These are phyloP conservation scores for Plasmodium yoelii DNA, from an alignment of 169 alveolate species.

Conservation along the genomic window DNA sequence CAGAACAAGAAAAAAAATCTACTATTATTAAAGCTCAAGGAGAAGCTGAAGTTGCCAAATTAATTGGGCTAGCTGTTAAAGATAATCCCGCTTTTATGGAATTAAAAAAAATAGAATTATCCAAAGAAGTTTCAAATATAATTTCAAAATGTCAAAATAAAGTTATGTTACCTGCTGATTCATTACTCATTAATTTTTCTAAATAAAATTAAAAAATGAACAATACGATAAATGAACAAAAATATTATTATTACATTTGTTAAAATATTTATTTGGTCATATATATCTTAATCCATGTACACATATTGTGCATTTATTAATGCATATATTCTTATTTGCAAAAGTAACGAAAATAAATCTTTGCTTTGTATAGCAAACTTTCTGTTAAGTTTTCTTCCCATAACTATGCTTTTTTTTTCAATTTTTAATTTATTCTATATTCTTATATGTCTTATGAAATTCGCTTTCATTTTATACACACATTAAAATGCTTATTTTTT, in stretches of 20 bases:
- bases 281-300: neutral
- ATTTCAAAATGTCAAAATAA: slow-evolving; percentile 92
- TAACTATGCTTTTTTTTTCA: no score
- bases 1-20: slow-evolving; percentile 95
- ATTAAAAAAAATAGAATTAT: slow-evolving; percentile 95
- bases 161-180: slow-evolving; percentile 82
- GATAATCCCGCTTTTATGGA: slow-evolving; percentile 94
- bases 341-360: no score
- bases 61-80: slow-evolving; percentile 89
- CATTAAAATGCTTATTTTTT: neutral
- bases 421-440: neutral
- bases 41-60: slow-evolving; percentile 95
- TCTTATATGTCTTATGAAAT: neutral
- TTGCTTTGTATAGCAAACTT: no score
- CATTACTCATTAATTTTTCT: slow-evolving; percentile 77
- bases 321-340: neutral
- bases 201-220: slow-evolving; percentile 12
- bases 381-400: no score
- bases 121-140: slow-evolving; percentile 93
- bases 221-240: no score
- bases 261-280: neutral
- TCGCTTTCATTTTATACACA: neutral
- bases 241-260: no score
- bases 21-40: slow-evolving; percentile 98
- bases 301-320: neutral